A percentile compares a stretch with the other conserved stretches of the same genome.
phyloP scores from a whole-genome alignment of 768 basidiomycete species.

The Amanita molliuscula region DNA sequence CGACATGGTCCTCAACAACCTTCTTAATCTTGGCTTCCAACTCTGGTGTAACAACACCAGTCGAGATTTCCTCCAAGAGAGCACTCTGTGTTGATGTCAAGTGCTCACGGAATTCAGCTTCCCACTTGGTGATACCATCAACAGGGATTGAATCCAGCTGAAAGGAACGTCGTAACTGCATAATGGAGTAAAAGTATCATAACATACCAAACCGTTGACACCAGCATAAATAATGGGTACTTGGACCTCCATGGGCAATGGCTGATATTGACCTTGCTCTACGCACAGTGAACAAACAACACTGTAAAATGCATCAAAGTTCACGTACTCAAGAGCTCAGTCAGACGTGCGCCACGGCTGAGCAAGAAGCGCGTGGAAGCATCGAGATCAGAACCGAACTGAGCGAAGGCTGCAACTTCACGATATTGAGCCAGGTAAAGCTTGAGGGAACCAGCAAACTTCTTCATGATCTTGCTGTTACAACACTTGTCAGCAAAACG shows the following conservation, averaged over 20 bases:
- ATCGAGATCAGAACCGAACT: slow-evolving; percentile 99
- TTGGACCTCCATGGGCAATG: slow-evolving; percentile 89
- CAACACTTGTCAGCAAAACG: slow-evolving; percentile 1
- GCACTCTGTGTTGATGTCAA: slow-evolving; percentile 60
- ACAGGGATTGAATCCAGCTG: slow-evolving; percentile 93
- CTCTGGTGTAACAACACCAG: slow-evolving; percentile 79
- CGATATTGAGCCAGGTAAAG: slow-evolving; percentile 99
- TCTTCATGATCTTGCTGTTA: slow-evolving; percentile 95
- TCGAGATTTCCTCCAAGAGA: slow-evolving; percentile 78
- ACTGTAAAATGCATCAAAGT: background rate
- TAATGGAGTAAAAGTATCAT: background rate
- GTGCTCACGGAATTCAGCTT: slow-evolving; percentile 85
- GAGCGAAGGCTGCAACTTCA: slow-evolving; percentile 99
- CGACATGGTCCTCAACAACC: slow-evolving; percentile 83
- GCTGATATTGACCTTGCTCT: slow-evolving; percentile 99
- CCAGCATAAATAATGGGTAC: slow-evolving; percentile 99
- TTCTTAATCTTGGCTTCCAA: slow-evolving; percentile 94
- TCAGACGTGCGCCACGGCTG: slow-evolving; percentile 95
- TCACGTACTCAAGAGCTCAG: slow-evolving; percentile 81
- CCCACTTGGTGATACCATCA: slow-evolving; percentile 90
- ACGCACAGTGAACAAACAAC: slow-evolving; percentile 14
- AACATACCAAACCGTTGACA: slow-evolving; percentile 92
- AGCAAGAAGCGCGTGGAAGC: slow-evolving; percentile 98
- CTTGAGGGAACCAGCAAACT: slow-evolving; percentile 99
- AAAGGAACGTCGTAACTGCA: slow-evolving; percentile 1